Base-by-base conservation (phyloP, 305 asterid species). In the Fraxinus greggii region DNA sequence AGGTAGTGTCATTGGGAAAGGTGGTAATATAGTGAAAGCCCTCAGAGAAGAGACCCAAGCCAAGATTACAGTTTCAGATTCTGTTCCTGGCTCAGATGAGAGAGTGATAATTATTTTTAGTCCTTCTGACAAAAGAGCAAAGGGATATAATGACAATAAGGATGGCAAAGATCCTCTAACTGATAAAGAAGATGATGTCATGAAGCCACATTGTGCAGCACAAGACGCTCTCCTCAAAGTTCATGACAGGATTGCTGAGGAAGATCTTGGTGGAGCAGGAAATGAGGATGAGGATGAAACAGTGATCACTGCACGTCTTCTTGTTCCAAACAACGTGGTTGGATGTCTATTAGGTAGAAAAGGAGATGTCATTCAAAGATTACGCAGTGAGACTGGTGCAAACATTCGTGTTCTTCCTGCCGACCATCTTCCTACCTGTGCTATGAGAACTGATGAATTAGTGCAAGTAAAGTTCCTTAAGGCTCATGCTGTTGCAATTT, bases 1-100 rank as follows among this genome's bases (percentile, higher is more conserved):
- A 84, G 98, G 98, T 72, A 90, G 94, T 84, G 94, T 92, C 28
- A 92, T 92, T 86, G 98, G 98, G 42, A 94, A 92, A 87, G 98
- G 97, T 79, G 97, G 98, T 78, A 86, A 65, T 81, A 92, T 92
- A 80, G 87, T 94, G 87, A 90, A 89, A 87, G 90, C 91, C 73
- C 87, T 92, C 79, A 90, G 97, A 88, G 98, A 92, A 87, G 95
- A 91, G 87, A 92, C 95, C 81, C 92, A 87, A 90, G 98, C 98
- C 4, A 94, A 87, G 87, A 94, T 94, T 79, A 90, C 93, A 48
- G 92, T 94, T 89, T 83, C 93, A 31, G 97, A 92, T 74, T 81
- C 92, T 86, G 86, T 89, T 85, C 91, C 94, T 70, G 97, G 98
- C 56, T 89, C 90, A 26, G 95, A 92, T 36, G 94, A 90, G 81